A percentile compares a stretch with the other conserved stretches of the same genome.
phyloP scores from a whole-genome alignment of 257 asterid genomes.

The Paulownia fortunei region DNA sequence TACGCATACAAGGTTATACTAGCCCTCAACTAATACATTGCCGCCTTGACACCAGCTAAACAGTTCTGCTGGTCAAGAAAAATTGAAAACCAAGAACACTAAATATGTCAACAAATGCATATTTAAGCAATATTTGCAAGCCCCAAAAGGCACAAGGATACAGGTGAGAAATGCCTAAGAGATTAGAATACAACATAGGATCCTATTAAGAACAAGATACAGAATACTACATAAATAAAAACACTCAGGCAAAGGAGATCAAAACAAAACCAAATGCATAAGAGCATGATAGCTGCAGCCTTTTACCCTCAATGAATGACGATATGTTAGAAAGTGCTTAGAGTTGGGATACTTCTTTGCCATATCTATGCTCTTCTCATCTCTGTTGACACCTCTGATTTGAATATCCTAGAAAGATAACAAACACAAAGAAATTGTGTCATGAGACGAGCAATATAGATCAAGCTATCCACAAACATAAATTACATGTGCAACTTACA shows the following conservation, averaged over 20 bases:
- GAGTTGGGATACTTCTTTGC: slow-evolving; percentile 87
- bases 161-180: slow-evolving; percentile 9
- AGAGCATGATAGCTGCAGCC: slow-evolving; percentile 21
- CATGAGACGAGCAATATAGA: slow-evolving; percentile 23
- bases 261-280: background rate
- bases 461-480: slow-evolving; percentile 11
- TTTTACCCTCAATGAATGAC: slow-evolving; percentile 92
- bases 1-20: background rate
- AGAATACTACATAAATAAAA: background rate
- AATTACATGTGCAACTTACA: slow-evolving; percentile 46
- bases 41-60: slow-evolving; percentile 6
- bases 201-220: background rate
- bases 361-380: slow-evolving; percentile 85
- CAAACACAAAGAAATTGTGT: slow-evolving; percentile 8
- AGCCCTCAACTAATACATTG: background rate
- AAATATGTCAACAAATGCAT: background rate
- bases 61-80: background rate
- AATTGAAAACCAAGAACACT: slow-evolving; percentile 10
- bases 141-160: slow-evolving; percentile 16
- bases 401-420: slow-evolving; percentile 76
- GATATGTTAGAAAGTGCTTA: slow-evolving; percentile 90
- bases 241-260: slow-evolving; percentile 2
- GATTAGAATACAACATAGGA: slow-evolving; percentile 3
- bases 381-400: slow-evolving; percentile 97
- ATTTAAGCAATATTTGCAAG: too few relatives aligned